Percentiles rank a stretch among this genome's conserved stretches.
Conservation (phyloP, 73 alveolate species). For the Tetrahymena malaccensis region DNA sequence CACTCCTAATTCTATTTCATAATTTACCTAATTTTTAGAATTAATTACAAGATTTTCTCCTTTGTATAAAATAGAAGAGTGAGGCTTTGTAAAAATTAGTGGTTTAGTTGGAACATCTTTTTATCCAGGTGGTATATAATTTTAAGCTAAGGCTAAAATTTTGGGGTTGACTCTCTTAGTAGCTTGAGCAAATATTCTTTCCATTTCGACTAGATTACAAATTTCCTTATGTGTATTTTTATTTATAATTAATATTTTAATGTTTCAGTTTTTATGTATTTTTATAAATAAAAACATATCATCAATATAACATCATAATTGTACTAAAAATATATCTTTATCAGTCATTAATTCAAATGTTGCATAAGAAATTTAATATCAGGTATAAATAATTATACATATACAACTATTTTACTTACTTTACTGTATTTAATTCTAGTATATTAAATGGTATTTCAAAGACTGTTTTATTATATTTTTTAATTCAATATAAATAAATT, state of each 20-base stretch:
- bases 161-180: slow-evolving; percentile 32
- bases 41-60: not conserved
- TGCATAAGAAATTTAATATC: too few relatives aligned
- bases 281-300: not conserved
- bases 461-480: too few relatives aligned
- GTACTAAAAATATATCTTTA: not conserved
- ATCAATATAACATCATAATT: not conserved
- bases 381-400: too few relatives aligned
- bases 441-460: too few relatives aligned
- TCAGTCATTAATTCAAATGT: not conserved
- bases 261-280: not conserved
- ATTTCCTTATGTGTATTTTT: not conserved
- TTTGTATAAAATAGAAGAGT: slow-evolving; percentile 15
- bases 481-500: too few relatives aligned
- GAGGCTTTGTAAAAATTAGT: slow-evolving; percentile 55
- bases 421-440: too few relatives aligned
- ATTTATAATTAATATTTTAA: too few relatives aligned
- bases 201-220: not conserved
- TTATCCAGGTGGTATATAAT: slow-evolving; percentile 57
- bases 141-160: slow-evolving; percentile 62
- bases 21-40: not conserved
- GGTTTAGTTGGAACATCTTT: slow-evolving; percentile 58
- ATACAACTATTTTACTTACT: too few relatives aligned
- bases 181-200: slow-evolving; percentile 27
- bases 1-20: slow-evolving; percentile 42